Conservation (phyloP, 345 rosid genomes). For the Kandelia obovata region DNA sequence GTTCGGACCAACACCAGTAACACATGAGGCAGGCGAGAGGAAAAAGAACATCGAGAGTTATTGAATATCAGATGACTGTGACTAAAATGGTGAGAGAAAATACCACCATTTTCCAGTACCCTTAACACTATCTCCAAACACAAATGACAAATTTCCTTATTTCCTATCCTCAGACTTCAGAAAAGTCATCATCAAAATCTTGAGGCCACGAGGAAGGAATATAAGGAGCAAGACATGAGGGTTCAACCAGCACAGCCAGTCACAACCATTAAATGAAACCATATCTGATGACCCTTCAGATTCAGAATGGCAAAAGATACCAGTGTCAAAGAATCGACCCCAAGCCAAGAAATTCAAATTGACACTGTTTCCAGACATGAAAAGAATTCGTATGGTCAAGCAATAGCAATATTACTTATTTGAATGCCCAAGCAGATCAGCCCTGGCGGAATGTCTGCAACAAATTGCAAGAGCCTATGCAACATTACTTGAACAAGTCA, state of each 20-base stretch:
- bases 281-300: neutral
- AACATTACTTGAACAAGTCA: neutral
- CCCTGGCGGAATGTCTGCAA: too few species aligned
- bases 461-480: too few species aligned
- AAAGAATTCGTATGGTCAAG: neutral
- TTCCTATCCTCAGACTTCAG: neutral
- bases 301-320: neutral
- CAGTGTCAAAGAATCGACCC: neutral
- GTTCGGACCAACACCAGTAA: neutral
- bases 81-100: too few species aligned
- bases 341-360: constrained; percentile 9
- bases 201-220: neutral
- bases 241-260: neutral
- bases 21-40: neutral
- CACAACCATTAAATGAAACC: neutral
- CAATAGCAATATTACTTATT: neutral
- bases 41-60: neutral
- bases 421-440: too few species aligned
- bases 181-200: neutral
- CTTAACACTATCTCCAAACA: too few species aligned
- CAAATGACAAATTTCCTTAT: neutral
- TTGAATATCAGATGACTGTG: too few species aligned
- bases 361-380: constrained; percentile 6
- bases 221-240: neutral
- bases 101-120: too few species aligned